Evolutionary conservation across 257 asterid species (phyloP).

Genomic region (Oldenlandia corymbosa): DNA sequence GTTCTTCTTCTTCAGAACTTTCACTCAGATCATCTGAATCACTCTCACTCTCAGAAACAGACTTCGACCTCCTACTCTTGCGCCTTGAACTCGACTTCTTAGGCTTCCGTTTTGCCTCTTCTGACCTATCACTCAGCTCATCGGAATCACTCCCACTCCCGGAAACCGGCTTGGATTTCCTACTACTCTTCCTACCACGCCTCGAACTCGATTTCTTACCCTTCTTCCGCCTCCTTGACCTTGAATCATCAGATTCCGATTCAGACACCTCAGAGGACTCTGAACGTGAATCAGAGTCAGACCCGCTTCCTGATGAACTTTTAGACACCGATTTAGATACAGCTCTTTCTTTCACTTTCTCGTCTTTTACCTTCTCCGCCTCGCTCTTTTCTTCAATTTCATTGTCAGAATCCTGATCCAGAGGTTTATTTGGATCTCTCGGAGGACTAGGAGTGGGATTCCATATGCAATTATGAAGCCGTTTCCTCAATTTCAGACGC

Average conservation of each 20-base stretch:
- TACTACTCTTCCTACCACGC: slow-evolving; percentile 36
- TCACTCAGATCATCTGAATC: slow-evolving; percentile 25
- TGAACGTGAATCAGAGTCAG: slow-evolving; percentile 33
- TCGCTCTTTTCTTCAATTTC: slow-evolving; percentile 33
- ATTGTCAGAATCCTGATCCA: slow-evolving; percentile 47
- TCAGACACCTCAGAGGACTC: slow-evolving; percentile 37
- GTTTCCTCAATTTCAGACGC: slow-evolving; percentile 75
- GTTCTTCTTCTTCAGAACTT: slow-evolving; percentile 18
- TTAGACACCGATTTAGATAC: slow-evolving; percentile 19
- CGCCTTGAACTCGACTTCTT: slow-evolving; percentile 42
- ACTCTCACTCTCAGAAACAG: slow-evolving; percentile 35
- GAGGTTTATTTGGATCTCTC: slow-evolving; percentile 51
- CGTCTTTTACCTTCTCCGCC: slow-evolving; percentile 12
- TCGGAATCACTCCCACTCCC: slow-evolving; percentile 32
- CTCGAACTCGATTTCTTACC: slow-evolving; percentile 41
- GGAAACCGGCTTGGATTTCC: slow-evolving; percentile 38
- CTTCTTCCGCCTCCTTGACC: slow-evolving; percentile 34
- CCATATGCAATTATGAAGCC: slow-evolving; percentile 52
- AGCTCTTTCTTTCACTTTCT: slow-evolving; percentile 17
- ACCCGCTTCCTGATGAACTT: slow-evolving; percentile 24
- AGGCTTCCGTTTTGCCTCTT: slow-evolving; percentile 20
- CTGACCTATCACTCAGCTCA: slow-evolving; percentile 21
- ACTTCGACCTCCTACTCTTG: slow-evolving; percentile 35
- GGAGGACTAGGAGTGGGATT: slow-evolving; percentile 92
- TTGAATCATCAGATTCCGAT: slow-evolving; percentile 52